Evolutionary conservation across 2,329 filamentous ascomycete genomes (phyloP), one percentile per base, ranked within the genome.

Genomic region (Leptographium lundbergii): DNA sequence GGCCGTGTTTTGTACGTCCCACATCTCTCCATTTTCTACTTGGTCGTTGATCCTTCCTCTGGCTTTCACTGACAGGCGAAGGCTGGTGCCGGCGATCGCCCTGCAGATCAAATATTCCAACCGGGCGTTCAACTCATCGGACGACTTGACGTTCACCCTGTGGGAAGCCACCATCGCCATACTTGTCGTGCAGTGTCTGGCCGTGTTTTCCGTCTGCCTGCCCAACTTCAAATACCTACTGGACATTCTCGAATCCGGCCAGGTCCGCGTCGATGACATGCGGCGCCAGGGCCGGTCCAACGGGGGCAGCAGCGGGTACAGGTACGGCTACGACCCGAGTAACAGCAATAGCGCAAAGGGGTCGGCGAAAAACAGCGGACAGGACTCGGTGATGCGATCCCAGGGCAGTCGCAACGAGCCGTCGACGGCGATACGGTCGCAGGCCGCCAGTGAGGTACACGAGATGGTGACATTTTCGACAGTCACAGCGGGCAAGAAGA

Each of bases 181-280:
- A 11, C 13, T 39, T 25, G 36, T 59, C 2, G 57, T 59, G 32
- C 57, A 56, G 45, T 59, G 13, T 13, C 32, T 59, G n/a, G 53
- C 57, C 42, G 24, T 56, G 2, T 56, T 56, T 11, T 42, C 57
- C 7, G 24, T 59, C 10, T 59, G 57, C 52, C 22, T 59, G 29
- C 57, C 57, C 53, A 59, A 59, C 53, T 59, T 59, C 32, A 59
- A 59, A 34, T 56, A 45, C 24, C n/a, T 59, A 17, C 47, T 59
- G 1, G 57, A 59, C 45, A 56, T 24, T 13, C 53, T 59, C 17
- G 45, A 59, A 22, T 59, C 57, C 1, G 57, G 57, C 3, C 57
- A 59, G 32, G 36, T 56, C n/a, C 57, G 57, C 32, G 36, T 59
- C 19, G 52, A 59, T 25, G 57, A 55, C 29, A n/a, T 39, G 45